These are phyloP conservation scores for Ogataea degrootiae DNA, from an alignment of 805 yeast species.

Conservation along the genomic window DNA sequence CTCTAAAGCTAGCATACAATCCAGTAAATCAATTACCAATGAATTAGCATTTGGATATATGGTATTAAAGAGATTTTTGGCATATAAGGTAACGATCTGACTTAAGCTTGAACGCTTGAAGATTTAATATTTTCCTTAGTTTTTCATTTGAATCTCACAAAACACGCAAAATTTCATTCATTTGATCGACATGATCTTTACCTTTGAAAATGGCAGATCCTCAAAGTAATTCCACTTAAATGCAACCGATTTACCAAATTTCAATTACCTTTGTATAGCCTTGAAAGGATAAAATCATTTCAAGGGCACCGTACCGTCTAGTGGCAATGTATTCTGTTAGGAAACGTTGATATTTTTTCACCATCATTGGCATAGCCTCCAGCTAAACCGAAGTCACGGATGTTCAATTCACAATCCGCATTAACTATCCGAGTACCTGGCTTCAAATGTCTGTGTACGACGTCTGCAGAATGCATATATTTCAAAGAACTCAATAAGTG, in stretches of 20 bases:
- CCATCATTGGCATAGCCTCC: constrained; percentile 83
- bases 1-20: constrained; percentile 77
- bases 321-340: constrained; percentile 98
- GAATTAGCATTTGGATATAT: constrained; percentile 86
- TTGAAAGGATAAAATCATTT: constrained; percentile 90
- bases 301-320: constrained; percentile 98
- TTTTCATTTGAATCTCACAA: constrained; percentile 89
- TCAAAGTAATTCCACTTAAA: constrained; percentile 87
- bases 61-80: constrained; percentile 65
- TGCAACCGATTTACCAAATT: constrained; percentile 97
- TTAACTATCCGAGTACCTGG: constrained; percentile 92
- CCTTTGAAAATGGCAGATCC: constrained; percentile 92
- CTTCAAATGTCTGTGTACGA: constrained; percentile 88
- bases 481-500: constrained; percentile 91
- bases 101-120: constrained; percentile 86
- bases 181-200: constrained; percentile 91
- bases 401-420: constrained; percentile 94
- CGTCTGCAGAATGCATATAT: constrained; percentile 94
- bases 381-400: constrained; percentile 95
- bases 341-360: constrained; percentile 84
- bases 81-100: constrained; percentile 79
- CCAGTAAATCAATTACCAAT: constrained; percentile 75
- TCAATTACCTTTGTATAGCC: constrained; percentile 95
- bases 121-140: constrained; percentile 69
- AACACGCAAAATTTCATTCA: constrained; percentile 78